A percentile compares a stretch with the other conserved stretches of the same genome.
These are phyloP conservation scores for Rosa lucieae DNA, from an alignment of 306 rosid genomes.

Conservation along the genomic window DNA sequence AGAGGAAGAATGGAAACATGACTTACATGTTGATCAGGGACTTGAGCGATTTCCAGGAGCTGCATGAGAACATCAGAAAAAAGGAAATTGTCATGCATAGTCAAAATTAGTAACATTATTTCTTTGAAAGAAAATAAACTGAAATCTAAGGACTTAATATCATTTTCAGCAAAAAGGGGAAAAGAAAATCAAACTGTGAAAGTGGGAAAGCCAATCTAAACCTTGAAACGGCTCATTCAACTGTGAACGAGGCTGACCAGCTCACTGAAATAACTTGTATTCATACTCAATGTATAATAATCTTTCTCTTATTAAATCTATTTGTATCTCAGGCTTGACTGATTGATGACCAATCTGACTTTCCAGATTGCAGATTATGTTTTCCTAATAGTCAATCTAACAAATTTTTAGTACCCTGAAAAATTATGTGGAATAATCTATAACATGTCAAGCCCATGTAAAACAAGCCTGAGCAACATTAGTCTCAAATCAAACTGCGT, in stretches of 20 bases:
- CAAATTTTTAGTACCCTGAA: neutral
- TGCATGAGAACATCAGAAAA: slow-evolving; percentile 47
- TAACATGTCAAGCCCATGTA: neutral
- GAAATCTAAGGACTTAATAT: neutral
- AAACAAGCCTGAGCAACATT: neutral
- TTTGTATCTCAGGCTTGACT: neutral
- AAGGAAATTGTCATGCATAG: neutral
- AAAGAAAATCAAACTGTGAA: neutral
- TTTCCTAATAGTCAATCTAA: neutral
- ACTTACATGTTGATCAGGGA: slow-evolving; percentile 90
- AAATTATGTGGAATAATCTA: neutral
- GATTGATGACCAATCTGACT: neutral
- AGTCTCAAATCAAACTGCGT: neutral
- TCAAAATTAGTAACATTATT: neutral
- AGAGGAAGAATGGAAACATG: slow-evolving; percentile 23
- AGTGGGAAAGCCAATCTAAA: neutral
- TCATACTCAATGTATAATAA: neutral
- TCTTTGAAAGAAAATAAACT: neutral
- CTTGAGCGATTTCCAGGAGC: slow-evolving; percentile 99
- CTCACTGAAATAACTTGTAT: neutral
- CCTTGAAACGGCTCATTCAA: neutral
- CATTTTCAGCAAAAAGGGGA: neutral
- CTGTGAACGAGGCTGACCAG: neutral
- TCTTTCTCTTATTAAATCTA: neutral
- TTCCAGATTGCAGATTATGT: neutral